Base-by-base conservation (phyloP, 192 early-diverging fungal genomes). In the Mycoemilia scoparia region DNA sequence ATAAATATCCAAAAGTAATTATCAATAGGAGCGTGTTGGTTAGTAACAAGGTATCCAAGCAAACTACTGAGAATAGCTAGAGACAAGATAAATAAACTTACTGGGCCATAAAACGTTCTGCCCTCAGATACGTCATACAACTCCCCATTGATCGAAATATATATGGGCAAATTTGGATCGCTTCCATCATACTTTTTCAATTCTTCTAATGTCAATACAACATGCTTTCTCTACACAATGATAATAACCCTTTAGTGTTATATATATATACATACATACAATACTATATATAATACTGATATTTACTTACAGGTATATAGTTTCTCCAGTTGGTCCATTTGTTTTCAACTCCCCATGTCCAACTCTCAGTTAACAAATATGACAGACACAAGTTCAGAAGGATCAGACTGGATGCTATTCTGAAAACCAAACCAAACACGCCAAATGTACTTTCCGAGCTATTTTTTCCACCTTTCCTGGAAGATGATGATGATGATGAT, bases 41-140 rank as follows among this genome's bases (percentile, higher is more conserved):
- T 20, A 44, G 21, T 17, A 13, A 25, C 21, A 7, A 29, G 26
- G 14, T 27, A 22, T 14, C 10, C 14, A 20, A 55, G 32, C n/a
- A 14, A 13, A 14, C 15, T 15, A 21, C 9, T 15, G 24, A 12
- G 2, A 13, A 49, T 25, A 17, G 12, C 3, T 31, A 24, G 31
- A 11, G 21, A n/a, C 2, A 17, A 2, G 4, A 20, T 3, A 24
- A n/a, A 16, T 26, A 36, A n/a, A n/a, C 51, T 52, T 35, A 79
- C 81, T 28, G 63, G 69, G 3, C 82, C 83, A 38, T 98, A 98
- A 51, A 79, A 84, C 1, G 63, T 53, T 26, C 54, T 45, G 12
- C 87, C 83, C 0, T 45, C 52, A 4, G 79, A 69, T 5, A 98
- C 95, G 41, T 98, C 95, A 65, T 84, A 98, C 2, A 98, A 82